Evolutionary conservation across 2,329 filamentous ascomycete species (phyloP), one percentile per base, ranked within the genome.

Genomic region (Gaeumannomyces sp.): DNA sequence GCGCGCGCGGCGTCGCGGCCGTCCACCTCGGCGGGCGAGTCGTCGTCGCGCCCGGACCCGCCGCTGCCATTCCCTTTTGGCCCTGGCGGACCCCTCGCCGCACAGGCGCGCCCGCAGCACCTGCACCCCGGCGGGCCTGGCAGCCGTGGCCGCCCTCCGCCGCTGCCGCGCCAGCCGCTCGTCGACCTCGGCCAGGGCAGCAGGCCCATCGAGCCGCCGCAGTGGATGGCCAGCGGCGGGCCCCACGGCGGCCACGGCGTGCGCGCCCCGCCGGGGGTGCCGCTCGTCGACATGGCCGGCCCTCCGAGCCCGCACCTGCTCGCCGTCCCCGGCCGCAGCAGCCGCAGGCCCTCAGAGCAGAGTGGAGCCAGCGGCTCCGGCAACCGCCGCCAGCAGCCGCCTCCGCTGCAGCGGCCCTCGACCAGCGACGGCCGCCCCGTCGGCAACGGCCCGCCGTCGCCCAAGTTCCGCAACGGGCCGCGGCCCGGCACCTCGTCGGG

Each of bases 161-260:
- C 81, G 3, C 86, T 86, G 10, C 38, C 38, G 13, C 38, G 38
- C 16, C 38, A 45, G 67, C 89, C 90, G 1, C 80, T 93, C 7
- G 76, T 93, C 35, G 89, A 91, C 70, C 80, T 92, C 57, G 87
- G 86, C 0, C 86, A 45, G 13, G 38, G 38, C 38, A 11, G 87
- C 0, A 79, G 81, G 61, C 89, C 88, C 71, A 80, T 83, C 62
- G 87, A 90, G 67, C 82, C 87, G 8, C 88, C 88, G 25, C 81
- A 88, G 73, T 81, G 82, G 71, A 45, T 45, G 38, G 38, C 38
- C 10, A 45, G 38, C 38, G 38, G 75, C 78, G 64, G 79, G 78
- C 60, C 82, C 31, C 4, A 33, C 83, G 61, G 81, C 66, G 85
- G 85, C 4, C 77, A 76, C 59, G 80, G 79, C 27, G 74, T 81